phyloP scores from a whole-genome alignment of 148 eudicot genomes.

The Tetragonia tetragonoides region DNA sequence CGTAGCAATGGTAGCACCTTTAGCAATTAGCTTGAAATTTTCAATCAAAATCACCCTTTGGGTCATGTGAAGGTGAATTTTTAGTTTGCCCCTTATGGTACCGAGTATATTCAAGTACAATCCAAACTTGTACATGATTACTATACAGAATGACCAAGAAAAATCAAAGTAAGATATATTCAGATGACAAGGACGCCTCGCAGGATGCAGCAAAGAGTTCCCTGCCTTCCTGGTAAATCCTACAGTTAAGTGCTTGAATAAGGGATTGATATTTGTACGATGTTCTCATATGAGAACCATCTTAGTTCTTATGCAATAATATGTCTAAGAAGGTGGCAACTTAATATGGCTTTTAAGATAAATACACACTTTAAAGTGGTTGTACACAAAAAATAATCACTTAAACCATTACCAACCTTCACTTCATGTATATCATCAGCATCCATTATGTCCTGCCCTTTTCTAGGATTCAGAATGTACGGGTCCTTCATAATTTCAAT shows the following conservation, averaged over 20 bases:
- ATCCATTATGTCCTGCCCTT: constrained; percentile 81
- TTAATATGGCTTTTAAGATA: neutral
- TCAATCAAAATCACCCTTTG: neutral
- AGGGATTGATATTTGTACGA: neutral
- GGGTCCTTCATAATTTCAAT: constrained; percentile 87
- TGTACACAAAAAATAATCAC: neutral
- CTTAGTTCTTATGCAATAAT: neutral
- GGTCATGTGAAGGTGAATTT: neutral
- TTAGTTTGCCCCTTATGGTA: neutral
- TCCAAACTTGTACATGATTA: neutral
- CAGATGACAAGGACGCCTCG: neutral
- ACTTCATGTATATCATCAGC: constrained; percentile 57
- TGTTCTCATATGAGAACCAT: neutral
- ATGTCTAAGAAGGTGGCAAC: neutral
- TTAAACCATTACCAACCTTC: constrained; percentile 34
- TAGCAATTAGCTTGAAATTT: constrained; percentile 1
- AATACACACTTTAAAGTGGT: neutral
- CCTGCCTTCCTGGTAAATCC: neutral
- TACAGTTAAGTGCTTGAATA: neutral
- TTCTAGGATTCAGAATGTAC: constrained; percentile 60
- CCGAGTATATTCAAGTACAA: neutral
- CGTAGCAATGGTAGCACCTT: neutral
- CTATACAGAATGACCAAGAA: neutral
- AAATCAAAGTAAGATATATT: neutral
- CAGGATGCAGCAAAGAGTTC: neutral